Percentiles rank a stretch among this genome's conserved stretches.
phyloP scores from a whole-genome alignment of 257 asterid genomes.

The Striga asiatica region DNA sequence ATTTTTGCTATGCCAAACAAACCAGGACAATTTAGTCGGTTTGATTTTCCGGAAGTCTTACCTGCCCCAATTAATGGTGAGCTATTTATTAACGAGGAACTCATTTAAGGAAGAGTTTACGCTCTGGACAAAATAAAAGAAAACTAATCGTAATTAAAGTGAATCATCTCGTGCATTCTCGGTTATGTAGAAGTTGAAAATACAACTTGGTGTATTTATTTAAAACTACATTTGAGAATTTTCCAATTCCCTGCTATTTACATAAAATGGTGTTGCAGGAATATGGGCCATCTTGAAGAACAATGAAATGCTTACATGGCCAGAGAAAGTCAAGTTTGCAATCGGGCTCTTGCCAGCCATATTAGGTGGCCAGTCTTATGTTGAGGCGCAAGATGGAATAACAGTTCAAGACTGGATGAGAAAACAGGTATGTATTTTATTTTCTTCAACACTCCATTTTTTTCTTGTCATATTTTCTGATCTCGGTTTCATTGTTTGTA shows the following conservation, averaged over 20 bases:
- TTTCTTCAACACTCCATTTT: neutral
- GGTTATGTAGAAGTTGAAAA: neutral
- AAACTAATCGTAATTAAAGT: neutral
- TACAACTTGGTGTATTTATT: too few species aligned
- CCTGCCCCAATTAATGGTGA: constrained; percentile 93
- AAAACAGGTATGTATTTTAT: constrained; percentile 49
- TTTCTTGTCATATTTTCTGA: neutral
- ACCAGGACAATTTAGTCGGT: constrained; percentile 96
- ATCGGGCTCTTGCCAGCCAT: constrained; percentile 95
- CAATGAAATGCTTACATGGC: constrained; percentile 98
- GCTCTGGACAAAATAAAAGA: neutral
- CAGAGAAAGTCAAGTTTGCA: constrained; percentile 91
- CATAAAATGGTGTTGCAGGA: constrained; percentile 33
- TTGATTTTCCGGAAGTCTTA: constrained; percentile 73
- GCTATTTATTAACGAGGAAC: neutral
- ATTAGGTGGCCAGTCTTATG: constrained; percentile 89
- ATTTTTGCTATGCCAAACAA: constrained; percentile 95
- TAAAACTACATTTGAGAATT: neutral
- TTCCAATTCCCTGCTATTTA: neutral
- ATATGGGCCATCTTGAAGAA: constrained; percentile 86
- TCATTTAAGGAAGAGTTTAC: neutral
- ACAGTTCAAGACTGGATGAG: constrained; percentile 95
- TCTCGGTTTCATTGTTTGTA: neutral
- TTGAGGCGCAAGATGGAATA: constrained; percentile 93
- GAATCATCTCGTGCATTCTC: too few species aligned